Evolutionary conservation across 345 rosid genomes (phyloP), one percentile per base, ranked within the genome.

Genomic region (Salix viminalis): DNA sequence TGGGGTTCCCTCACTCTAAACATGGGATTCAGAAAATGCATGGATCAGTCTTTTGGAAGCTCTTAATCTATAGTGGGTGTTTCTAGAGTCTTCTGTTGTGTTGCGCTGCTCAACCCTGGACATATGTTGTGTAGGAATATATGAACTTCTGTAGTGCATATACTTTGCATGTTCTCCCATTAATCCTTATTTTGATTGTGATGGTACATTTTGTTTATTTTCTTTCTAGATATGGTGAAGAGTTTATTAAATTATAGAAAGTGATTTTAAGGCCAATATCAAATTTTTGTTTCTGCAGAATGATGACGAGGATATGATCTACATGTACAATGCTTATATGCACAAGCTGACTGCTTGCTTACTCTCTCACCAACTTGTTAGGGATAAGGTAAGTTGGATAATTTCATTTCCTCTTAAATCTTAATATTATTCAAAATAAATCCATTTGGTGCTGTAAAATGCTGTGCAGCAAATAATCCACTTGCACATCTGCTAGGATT

Each of bases 271-370:
- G 52, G 36, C 18, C 30, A 2, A 5, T 60, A 12, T 15, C 46
- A 44, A 13, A 34, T 54, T 37, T 73, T 81, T 46, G 32, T 69
- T 58, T 81, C 3, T 10, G 32, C 84, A 81, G 84, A 81, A 93
- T 75, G 99, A 81, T 72, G 83, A 95, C 67, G 99, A 95, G 83
- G 99, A 95, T 85, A 88, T 95, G 88, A 66, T 87, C 82, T 95
- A 91, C 75, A 87, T 95, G 91, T 93, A 93, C 80, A 90, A 91
- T 83, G 97, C 96, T 61, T 95, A 95, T 84, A 84, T 93, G 73
- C 97, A 95, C 90, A 95, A 95, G 88, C 85, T 93, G 82, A 87
- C 86, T 54, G 88, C 96, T 73, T 95, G 94, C 86, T 91, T 95
- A 85, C 82, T 95, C 77, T 90, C 99, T 79, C 93, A 95, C 74